Conservation (phyloP, 2,329 filamentous ascomycete species). For the Lasiodiplodia theobromae region DNA sequence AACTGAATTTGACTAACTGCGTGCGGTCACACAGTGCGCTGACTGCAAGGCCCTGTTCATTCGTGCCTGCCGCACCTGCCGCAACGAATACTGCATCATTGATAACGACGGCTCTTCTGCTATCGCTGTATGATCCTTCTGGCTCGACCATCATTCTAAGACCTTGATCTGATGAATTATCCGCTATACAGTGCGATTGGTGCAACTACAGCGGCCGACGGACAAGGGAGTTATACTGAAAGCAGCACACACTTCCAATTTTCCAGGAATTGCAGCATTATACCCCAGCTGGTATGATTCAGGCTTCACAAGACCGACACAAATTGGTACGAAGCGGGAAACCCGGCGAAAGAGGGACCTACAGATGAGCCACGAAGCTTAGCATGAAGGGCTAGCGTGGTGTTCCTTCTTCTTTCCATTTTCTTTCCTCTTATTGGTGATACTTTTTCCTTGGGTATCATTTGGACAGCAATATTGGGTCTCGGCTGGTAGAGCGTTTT, state of each 20-base stretch:
- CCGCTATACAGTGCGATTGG: conserved; percentile 45
- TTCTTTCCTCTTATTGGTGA: not conserved
- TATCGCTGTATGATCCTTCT: conserved; percentile 52
- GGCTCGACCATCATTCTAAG: not conserved
- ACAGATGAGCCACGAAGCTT: not conserved
- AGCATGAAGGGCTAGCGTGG: conserved; percentile 10
- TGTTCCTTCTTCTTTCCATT: not conserved
- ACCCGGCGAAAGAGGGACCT: not conserved
- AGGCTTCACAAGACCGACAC: not conserved
- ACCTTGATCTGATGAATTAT: conserved; percentile 1
- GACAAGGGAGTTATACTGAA: conserved; percentile 46
- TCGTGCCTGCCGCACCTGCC: conserved; percentile 73
- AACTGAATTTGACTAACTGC: conserved; percentile 7
- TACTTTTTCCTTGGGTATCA: not conserved
- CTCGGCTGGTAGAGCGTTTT: not conserved
- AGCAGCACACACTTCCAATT: not conserved
- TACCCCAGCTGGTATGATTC: not conserved
- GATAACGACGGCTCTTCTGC: conserved; percentile 83
- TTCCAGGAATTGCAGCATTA: not conserved
- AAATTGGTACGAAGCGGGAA: not conserved
- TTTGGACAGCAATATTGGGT: not conserved
- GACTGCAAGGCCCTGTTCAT: conserved; percentile 77
- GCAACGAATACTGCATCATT: conserved; percentile 80
- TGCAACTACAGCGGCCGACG: conserved; percentile 46
- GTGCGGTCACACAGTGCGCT: conserved; percentile 64